Conservation (phyloP, 2,329 filamentous ascomycete species). For the Plenodomus biglobosus region DNA sequence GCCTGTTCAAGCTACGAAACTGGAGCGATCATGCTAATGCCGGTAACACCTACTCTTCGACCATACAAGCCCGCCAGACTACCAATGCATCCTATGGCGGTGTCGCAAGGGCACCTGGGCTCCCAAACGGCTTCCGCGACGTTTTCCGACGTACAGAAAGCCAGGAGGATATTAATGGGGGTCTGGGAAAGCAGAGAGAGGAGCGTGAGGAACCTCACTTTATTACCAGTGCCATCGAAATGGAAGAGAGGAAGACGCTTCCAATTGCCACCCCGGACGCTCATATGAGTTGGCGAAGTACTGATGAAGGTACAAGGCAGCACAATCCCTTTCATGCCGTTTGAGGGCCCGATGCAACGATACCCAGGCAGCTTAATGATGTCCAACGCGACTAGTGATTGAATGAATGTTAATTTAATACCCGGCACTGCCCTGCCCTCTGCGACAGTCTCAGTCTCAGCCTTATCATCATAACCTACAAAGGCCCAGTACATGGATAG, state of each 20-base stretch:
- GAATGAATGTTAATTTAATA: background rate
- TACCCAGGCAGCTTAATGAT: background rate
- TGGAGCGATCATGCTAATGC: slow-evolving; percentile 22
- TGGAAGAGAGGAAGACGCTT: slow-evolving; percentile 19
- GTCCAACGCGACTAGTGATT: background rate
- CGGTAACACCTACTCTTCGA: slow-evolving; percentile 16
- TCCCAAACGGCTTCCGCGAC: slow-evolving; percentile 17
- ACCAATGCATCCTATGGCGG: slow-evolving; percentile 14
- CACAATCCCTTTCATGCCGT: slow-evolving; percentile 15
- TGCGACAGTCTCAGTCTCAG: background rate
- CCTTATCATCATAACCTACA: no score
- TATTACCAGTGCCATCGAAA: slow-evolving; percentile 30
- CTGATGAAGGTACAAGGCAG: slow-evolving; percentile 11
- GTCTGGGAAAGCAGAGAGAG: slow-evolving; percentile 16
- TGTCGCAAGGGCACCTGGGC: slow-evolving; percentile 7
- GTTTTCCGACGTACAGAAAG: slow-evolving; percentile 21
- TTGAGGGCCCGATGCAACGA: slow-evolving; percentile 5
- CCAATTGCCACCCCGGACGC: slow-evolving; percentile 12
- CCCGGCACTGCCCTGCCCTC: background rate
- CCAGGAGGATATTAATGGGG: slow-evolving; percentile 25
- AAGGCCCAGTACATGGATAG: no score
- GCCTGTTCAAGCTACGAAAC: slow-evolving; percentile 45
- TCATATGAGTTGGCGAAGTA: slow-evolving; percentile 15
- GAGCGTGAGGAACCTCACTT: slow-evolving; percentile 18
- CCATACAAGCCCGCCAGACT: slow-evolving; percentile 3